Evolutionary conservation across 2,329 filamentous ascomycete species (phyloP).

Genomic region (Periconia sp.): DNA sequence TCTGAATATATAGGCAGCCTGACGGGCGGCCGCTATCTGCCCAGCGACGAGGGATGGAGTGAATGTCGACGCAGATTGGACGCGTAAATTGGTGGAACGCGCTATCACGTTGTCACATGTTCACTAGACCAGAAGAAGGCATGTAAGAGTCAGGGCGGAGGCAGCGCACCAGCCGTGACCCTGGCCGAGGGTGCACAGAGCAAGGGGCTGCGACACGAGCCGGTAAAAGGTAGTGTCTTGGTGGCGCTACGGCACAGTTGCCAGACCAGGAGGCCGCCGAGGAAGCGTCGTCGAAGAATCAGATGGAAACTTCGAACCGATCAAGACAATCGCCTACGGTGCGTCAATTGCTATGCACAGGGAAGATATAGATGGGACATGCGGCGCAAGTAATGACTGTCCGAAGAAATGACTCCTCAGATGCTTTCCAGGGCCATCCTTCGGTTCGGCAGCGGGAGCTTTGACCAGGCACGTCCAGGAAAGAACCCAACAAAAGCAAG

Average conservation of each 20-base stretch:
- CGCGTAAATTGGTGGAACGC: slow-evolving; percentile 35
- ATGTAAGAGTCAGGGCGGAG: slow-evolving; percentile 32
- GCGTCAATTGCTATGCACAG: slow-evolving; percentile 8
- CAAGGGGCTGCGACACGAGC: slow-evolving; percentile 40
- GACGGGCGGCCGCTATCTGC: slow-evolving; percentile 39
- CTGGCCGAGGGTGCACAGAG: slow-evolving; percentile 26
- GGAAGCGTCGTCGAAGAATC: no score
- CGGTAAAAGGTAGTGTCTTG: slow-evolving; percentile 25
- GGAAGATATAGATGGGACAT: background rate
- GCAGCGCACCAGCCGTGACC: slow-evolving; percentile 23
- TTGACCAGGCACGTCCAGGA: slow-evolving; percentile 26
- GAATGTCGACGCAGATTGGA: slow-evolving; percentile 42
- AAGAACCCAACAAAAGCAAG: slow-evolving; percentile 27
- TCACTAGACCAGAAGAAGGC: slow-evolving; percentile 23
- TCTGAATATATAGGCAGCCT: slow-evolving; percentile 42
- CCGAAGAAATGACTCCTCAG: slow-evolving; percentile 19
- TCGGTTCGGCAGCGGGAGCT: slow-evolving; percentile 26
- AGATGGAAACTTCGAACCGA: background rate
- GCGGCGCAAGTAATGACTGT: slow-evolving; percentile 12
- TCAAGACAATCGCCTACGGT: background rate
- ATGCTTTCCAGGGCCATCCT: slow-evolving; percentile 22
- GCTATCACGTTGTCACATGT: slow-evolving; percentile 47
- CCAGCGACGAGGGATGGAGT: slow-evolving; percentile 29
- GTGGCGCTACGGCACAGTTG: slow-evolving; percentile 20
- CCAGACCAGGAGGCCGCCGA: slow-evolving; percentile 4